phyloP scores from a whole-genome alignment of 305 asterid species.

The Fraxinus greggii region DNA sequence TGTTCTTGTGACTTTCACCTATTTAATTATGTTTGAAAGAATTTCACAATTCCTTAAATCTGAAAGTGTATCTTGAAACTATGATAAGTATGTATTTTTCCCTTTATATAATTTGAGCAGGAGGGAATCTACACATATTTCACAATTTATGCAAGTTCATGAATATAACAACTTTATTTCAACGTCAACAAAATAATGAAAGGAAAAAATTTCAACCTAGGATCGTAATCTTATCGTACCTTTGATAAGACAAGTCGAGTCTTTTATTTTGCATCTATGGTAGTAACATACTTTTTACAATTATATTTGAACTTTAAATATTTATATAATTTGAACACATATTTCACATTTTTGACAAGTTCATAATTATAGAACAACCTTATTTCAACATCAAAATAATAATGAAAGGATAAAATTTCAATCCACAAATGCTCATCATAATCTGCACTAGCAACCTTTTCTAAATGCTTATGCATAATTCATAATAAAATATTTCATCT shows the following conservation, averaged over 20 bases:
- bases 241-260: neutral
- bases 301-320: no score
- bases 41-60: no score
- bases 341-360: neutral
- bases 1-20: no score
- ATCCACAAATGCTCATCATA: neutral
- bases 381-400: neutral
- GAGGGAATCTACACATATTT: neutral
- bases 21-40: no score
- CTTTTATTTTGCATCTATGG: neutral
- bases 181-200: neutral
- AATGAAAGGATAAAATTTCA: neutral
- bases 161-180: neutral
- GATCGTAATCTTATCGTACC: no score
- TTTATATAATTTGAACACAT: neutral
- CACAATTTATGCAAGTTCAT: neutral
- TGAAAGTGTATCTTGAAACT: no score
- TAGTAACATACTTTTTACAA: neutral
- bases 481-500: neutral
- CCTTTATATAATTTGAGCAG: neutral
- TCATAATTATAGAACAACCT: neutral
- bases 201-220: neutral
- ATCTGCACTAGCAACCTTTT: neutral
- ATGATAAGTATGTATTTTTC: no score
- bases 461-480: neutral